Evolutionary conservation across 768 basidiomycete genomes (phyloP), one percentile per base, ranked within the genome.

Genomic region (Ramaria rubella): DNA sequence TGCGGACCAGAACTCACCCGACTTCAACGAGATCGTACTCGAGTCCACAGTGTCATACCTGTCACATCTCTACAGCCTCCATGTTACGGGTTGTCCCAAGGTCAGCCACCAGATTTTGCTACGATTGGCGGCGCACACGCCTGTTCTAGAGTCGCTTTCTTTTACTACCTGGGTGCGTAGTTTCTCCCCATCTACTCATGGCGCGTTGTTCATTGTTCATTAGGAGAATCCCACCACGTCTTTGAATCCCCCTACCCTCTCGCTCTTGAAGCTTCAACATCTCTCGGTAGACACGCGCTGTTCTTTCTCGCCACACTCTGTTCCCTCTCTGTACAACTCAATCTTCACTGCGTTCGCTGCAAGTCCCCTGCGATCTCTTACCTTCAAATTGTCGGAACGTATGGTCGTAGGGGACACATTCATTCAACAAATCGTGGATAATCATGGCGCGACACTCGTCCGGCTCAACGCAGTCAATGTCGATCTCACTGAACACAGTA

Each of bases 11-110:
- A 77, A 76, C 72, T 75, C 79, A 3, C 74, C 70, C 34, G 77
- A 82, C 21, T 65, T 86, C 31, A 82, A 85, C 63, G 75, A 76
- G 38, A 61, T 62, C 33, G 70, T 83, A 4, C 71, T 89, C 40
- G 74, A 77, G 40, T 55, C 69, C 29, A 74, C 74, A 2, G 67
- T 88, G 9, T 49, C 63, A 15, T 72, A 79, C 6, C 72, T 87
- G 0, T 80, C 85, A 0, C 68, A 70, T 26, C 73, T 90, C 9
- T 68, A 69, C 8, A 79, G 78, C 5, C 72, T 90, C 3, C 84
- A 88, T 65, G 66, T 89, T 26, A 64, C 87, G 27, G 75, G 73
- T 4, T 89, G 87, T 65, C 67, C 76, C 5, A 79, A 80, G 57
- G 65, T 85, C 31, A 75, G 81, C 43, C 83, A 88, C 60, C 54